Base-by-base conservation (phyloP, 441 rosid species). In the Mallotus japonicus region DNA sequence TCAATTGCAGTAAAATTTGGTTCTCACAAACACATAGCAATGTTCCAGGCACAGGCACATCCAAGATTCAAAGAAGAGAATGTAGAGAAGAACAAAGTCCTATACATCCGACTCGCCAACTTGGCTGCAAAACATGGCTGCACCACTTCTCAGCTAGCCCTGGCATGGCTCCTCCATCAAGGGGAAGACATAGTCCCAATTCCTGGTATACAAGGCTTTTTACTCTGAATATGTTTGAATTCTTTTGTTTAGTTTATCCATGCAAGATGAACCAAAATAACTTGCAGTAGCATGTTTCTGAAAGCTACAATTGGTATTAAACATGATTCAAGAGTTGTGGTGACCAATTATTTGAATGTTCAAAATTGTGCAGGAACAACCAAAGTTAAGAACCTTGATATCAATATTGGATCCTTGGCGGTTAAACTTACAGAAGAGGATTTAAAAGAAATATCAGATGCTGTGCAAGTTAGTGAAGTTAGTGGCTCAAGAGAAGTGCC, bases 161-260 rank as follows among this genome's bases (percentile, higher is more conserved):
- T 88, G 73, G 83, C 88, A 19, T 88, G 88, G 85, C 74, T 87
- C 64, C 84, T 83, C 54, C 82, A 83, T 79, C 86, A 83, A 49
- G 88, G 89, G 51, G 76, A 81, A 44, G 88, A 84, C 74, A 68
- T 84, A 59, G 66, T 87, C 69, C 88, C 89, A 11, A 87, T 88
- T 59, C 89, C 88, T 1, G 90, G 88, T 85, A 73, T 6, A 2
- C 0, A 11, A 24, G 16, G 19, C 37, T 37, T 17, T 37, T 42
- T 40, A 32, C 6, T 54, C 2, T 13, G 54, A 70, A 60, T 28
- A 12, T 2, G 44, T 19, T 34, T 32, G 20, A 40, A 34, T 34
- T 32, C 19, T 62, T 62, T 44, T 8, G 6, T 44, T 44, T 44
- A 44, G 49, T 44, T 37, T 11, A 32, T 34, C 65, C 11, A 44